Evolutionary conservation across 148 eudicot genomes (phyloP).

Genomic region (Gaultheria prostrata): DNA sequence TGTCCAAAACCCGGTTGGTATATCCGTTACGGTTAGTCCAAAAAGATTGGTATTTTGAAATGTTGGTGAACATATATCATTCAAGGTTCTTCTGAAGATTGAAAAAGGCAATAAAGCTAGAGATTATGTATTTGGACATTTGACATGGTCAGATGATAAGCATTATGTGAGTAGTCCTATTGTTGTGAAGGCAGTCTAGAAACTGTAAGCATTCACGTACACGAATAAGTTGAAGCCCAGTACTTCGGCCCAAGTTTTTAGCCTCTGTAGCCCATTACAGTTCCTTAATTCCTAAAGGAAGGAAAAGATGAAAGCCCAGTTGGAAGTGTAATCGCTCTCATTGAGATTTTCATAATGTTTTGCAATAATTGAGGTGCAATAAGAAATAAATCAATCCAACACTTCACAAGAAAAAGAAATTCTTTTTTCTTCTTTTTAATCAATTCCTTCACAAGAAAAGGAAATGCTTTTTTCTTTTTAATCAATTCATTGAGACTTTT

Average conservation of each 20-base stretch:
- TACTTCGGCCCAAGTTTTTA: not conserved
- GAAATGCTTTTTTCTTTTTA: too few species aligned
- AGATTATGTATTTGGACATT: slow-evolving; percentile 66
- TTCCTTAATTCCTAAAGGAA: not conserved
- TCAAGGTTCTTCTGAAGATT: slow-evolving; percentile 39
- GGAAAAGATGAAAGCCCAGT: not conserved
- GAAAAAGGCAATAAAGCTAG: slow-evolving; percentile 21
- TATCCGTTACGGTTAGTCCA: slow-evolving; percentile 41
- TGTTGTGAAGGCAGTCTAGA: slow-evolving; percentile 42
- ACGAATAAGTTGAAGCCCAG: not conserved
- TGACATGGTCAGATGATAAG: slow-evolving; percentile 75
- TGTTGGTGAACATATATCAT: slow-evolving; percentile 57
- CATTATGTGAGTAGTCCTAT: slow-evolving; percentile 87
- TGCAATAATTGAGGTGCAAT: too few species aligned
- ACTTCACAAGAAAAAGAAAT: too few species aligned
- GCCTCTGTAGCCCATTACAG: not conserved
- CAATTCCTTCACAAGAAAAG: too few species aligned
- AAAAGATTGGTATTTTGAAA: slow-evolving; percentile 36
- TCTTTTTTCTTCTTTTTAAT: too few species aligned
- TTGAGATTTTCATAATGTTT: too few species aligned
- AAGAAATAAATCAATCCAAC: too few species aligned
- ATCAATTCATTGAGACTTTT: too few species aligned
- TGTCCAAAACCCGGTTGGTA: slow-evolving; percentile 42
- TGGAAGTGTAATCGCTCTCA: not conserved
- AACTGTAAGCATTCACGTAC: not conserved